Percentiles rank a stretch among this genome's conserved stretches.
phyloP scores from a whole-genome alignment of 1,284 basidiomycete species.

The Pseudozyma pruni region DNA sequence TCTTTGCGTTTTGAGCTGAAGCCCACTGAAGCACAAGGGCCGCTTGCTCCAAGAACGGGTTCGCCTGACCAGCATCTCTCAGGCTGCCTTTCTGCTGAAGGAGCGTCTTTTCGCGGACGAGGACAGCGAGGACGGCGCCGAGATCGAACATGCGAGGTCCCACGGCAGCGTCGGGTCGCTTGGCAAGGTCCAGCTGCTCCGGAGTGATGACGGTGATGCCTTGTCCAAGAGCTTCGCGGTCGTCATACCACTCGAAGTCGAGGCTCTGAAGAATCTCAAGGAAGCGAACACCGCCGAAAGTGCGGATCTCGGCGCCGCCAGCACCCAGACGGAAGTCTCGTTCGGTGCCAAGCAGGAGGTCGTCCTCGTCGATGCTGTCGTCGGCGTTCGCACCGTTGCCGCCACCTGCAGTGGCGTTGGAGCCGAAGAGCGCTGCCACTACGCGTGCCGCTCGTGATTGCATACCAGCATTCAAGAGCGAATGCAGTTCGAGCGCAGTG shows the following conservation, averaged over 20 bases:
- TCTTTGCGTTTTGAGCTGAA: slow-evolving; percentile 61
- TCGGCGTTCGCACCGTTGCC: slow-evolving; percentile 17
- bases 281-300: slow-evolving; percentile 79
- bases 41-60: slow-evolving; percentile 58
- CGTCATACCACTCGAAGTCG: slow-evolving; percentile 87
- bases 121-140: slow-evolving; percentile 72
- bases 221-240: slow-evolving; percentile 70
- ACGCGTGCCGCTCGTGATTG: slow-evolving; percentile 61
- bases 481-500: slow-evolving; percentile 87
- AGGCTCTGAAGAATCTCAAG: slow-evolving; percentile 87
- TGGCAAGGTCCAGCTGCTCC: slow-evolving; percentile 79
- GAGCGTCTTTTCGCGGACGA: slow-evolving; percentile 46
- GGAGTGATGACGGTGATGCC: slow-evolving; percentile 72
- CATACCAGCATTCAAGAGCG: slow-evolving; percentile 78
- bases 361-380: slow-evolving; percentile 44
- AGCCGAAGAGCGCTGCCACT: slow-evolving; percentile 60
- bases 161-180: slow-evolving; percentile 77
- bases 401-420: slow-evolving; percentile 35
- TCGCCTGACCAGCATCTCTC: slow-evolving; percentile 43
- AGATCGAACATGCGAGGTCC: slow-evolving; percentile 80
- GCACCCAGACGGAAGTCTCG: slow-evolving; percentile 44
- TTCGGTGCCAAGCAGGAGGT: slow-evolving; percentile 38
- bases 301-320: slow-evolving; percentile 29
- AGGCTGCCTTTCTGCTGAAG: slow-evolving; percentile 56
- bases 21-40: slow-evolving; percentile 57